Evolutionary conservation across 768 basidiomycete genomes (phyloP), one percentile per base, ranked within the genome.

Genomic region (Lepiota venenata): DNA sequence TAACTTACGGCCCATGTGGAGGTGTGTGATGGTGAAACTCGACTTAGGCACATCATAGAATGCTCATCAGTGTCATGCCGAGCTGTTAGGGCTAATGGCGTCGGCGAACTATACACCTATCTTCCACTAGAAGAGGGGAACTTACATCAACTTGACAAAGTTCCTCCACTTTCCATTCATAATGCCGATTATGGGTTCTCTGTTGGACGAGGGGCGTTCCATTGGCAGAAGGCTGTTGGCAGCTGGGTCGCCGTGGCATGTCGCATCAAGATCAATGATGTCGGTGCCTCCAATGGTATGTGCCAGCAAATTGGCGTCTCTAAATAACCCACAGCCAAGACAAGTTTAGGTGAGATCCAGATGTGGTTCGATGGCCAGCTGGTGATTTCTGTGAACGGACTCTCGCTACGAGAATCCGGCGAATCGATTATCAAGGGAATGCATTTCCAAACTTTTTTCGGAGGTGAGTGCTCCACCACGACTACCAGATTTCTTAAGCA

Each of bases 401-500:
- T 92, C 1, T 65, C 71, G 3, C 62, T 89, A 4, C 74, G 84
- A 10, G 61, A 68, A 3, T 62, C 68, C n/a, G 64, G 59, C 6
- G 73, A 70, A 1, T 73, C 75, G 1, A 73, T 68, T 49, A 79
- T 91, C 50, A 82, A 81, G 52, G 88, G 88, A 7, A 79, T 85
- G 64, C 87, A 87, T 64, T 81, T 87, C 47, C 81, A 88, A 66
- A 89, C 88, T 0, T 91, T 90, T 72, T 91, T 91, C 57, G 88
- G 87, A 41, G 87, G 85, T 82, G 60, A 50, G 72, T 61, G n/a
- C 18, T 6, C 45, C 15, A 16, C 22, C 21, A 18, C 46, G 18
- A 44, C 22, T 27, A 42, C 40, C 22, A n/a, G 42, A 2, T 38
- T n/a, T 22, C 25, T 10, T 20, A 27, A 27, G n/a, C 40, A 8